Evolutionary conservation across 2,329 filamentous ascomycete species (phyloP), one percentile per base, ranked within the genome.

Genomic region (Ophiognomonia clavigignenti-juglandacearum): DNA sequence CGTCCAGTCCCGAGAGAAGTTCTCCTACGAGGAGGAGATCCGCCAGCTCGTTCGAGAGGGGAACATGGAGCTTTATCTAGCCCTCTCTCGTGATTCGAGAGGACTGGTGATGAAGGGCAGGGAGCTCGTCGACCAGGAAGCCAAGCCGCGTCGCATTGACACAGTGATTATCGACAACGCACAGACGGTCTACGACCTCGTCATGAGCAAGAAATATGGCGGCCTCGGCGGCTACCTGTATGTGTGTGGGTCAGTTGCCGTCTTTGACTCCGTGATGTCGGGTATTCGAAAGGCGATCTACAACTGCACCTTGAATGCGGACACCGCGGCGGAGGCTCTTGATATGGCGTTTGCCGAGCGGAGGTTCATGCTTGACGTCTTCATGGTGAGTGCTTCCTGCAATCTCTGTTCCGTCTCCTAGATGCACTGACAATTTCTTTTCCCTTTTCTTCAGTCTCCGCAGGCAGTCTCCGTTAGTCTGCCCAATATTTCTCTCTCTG

Each of bases 241-340:
- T 49, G 66, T 75, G 14, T 75, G 72, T 53, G 72, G 73, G 4
- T 74, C 71, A 0, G 64, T 74, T 4, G 64, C 69, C 3, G 71
- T 68, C 13, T 79, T 67, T 53, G 74, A 80, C 54, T 75, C 74
- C 0, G 74, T 79, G 38, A 77, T 79, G 69, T 71, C 63, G 6
- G 75, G 75, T 3, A 74, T 78, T 39, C 68, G 73, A n/a, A 74
- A 73, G 57, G 75, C 75, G 3, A 70, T 80, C 19, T 79, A 77
- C 52, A 73, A 77, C 53, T 67, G 72, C 34, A 72, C 72, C 3
- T 68, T 73, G 2, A 77, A 72, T 0, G 73, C 75, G 64, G 71
- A 75, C 29, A 70, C 69, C 0, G 70, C 72, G 0, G 75, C 78
- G 45, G 58, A 67, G 26, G 69, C 78, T 40, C 58, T 78, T 42